Conservation (phyloP, 2,329 filamentous ascomycete genomes). For the Orbilia brochopaga region DNA sequence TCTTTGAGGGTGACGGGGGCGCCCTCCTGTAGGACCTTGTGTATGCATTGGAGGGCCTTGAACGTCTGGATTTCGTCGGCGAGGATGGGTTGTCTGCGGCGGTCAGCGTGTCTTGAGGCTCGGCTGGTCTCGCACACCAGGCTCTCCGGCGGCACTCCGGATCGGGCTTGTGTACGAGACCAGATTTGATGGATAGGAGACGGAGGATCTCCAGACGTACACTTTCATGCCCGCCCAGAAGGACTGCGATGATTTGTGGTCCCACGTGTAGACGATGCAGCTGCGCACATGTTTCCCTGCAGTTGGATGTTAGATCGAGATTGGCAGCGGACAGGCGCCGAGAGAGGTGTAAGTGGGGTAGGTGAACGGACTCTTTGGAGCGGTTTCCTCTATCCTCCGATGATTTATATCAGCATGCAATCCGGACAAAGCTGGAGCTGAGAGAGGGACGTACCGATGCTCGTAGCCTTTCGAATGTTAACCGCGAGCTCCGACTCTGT, state of each 20-base stretch:
- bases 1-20: conserved; percentile 87
- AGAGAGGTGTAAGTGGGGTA: background rate
- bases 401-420: conserved; percentile 17
- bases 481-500: conserved; percentile 73
- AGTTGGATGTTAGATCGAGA: conserved; percentile 10
- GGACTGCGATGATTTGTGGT: conserved; percentile 91
- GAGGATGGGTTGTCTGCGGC: conserved; percentile 85
- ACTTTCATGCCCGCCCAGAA: conserved; percentile 99
- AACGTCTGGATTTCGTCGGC: conserved; percentile 99
- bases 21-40: conserved; percentile 96
- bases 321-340: conserved; percentile 7
- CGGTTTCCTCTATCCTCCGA: conserved; percentile 66
- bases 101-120: conserved; percentile 6
- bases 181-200: conserved; percentile 28
- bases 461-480: conserved; percentile 74
- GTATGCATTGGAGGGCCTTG: conserved; percentile 95
- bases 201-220: conserved; percentile 63
- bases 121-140: background rate
- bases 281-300: conserved; percentile 90
- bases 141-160: too few relatives aligned
- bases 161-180: too few relatives aligned
- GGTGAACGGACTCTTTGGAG: conserved; percentile 67
- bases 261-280: conserved; percentile 99
- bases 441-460: conserved; percentile 59
- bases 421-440: conserved; percentile 18